Base-by-base conservation (phyloP, 768 basidiomycete genomes). In the Psilocybe tampanensis region DNA sequence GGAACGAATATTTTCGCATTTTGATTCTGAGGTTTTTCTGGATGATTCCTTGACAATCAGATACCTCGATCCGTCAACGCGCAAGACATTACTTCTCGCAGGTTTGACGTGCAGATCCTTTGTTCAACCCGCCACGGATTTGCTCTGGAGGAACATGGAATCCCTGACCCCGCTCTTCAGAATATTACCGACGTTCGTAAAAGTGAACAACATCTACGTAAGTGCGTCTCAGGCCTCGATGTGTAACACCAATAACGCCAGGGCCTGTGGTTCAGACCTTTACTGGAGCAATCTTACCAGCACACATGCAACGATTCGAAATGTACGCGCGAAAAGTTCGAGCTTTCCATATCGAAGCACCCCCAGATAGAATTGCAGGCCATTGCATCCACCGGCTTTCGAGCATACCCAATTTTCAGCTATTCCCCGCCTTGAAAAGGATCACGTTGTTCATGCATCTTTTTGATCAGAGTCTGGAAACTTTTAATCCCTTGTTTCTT, bases 101-200 rank as follows among this genome's bases (percentile, higher is more conserved):
- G 45, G 44, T 48, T 36, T 60, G 49, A 60, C 59, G 24, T 52
- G 54, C 23, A 55, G 32, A 52, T 21, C 49, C 8, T 60, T 60
- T 33, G 23, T 45, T 8, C 23, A 44, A 15, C 59, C 59, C 8
- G 59, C 59, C 1, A 29, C 19, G 48, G 26, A 45, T 22, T 24
- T 60, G 2, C 36, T 60, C 2, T 60, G 59, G 59, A 55, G 49
- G 43, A 43, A 52, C 33, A 56, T 60, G 54, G 34, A 32, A 29
- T 60, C 59, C 12, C 50, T 60, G 43, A 47, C 55, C 17, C 54
- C 54, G 0, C 33, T 55, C n/a, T 48, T 60, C 24, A 60, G 52
- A 34, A 41, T 60, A 12, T 21, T 60, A 8, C 59, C 54, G 1
- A 50, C 43, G 7, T 60, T 60, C 39, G 45, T 22, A 15, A 60